Evolutionary conservation across 2,329 filamentous ascomycete species (phyloP).

Genomic region (Phaeomoniella chlamydospora): DNA sequence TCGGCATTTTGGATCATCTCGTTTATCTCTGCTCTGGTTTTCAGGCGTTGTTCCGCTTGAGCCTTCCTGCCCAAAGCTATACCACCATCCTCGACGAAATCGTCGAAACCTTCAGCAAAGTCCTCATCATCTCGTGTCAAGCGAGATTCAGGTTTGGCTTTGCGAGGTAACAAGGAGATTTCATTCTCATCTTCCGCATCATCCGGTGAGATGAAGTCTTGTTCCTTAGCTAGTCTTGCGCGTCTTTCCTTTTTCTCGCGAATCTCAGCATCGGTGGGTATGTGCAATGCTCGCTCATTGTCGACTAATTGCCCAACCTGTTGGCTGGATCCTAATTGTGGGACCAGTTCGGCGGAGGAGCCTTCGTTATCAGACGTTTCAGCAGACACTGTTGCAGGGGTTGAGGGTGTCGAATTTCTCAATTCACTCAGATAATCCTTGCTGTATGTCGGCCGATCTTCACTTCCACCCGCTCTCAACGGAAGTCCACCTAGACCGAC

Average conservation of each 20-base stretch:
- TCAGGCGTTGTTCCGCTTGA: constrained; percentile 52
- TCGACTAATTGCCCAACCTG: constrained; percentile 31
- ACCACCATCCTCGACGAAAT: constrained; percentile 73
- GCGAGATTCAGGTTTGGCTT: constrained; percentile 56
- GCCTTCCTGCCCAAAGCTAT: constrained; percentile 67
- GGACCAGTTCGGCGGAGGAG: constrained; percentile 16
- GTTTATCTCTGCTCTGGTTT: constrained; percentile 63
- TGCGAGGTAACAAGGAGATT: constrained; percentile 33
- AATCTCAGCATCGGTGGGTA: constrained; percentile 75
- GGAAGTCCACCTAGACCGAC: constrained; percentile 38
- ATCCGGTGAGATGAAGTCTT: constrained; percentile 33
- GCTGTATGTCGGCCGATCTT: constrained; percentile 66
- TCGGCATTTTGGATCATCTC: constrained; percentile 72
- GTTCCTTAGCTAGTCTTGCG: constrained; percentile 61
- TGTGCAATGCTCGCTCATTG: constrained; percentile 21
- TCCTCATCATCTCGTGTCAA: constrained; percentile 81
- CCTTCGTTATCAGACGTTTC: constrained; percentile 13
- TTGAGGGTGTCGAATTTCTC: constrained; percentile 71
- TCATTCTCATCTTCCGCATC: constrained; percentile 26
- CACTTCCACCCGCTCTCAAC: constrained; percentile 44
- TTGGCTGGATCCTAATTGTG: constrained; percentile 41
- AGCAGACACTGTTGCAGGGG: constrained; percentile 17
- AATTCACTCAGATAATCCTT: constrained; percentile 77
- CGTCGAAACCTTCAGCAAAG: constrained; percentile 82
- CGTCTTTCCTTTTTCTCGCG: constrained; percentile 80